Evolutionary conservation across 805 yeast genomes (phyloP), one percentile per base, ranked within the genome.

Genomic region (Maudiozyma serrabonitensis): DNA sequence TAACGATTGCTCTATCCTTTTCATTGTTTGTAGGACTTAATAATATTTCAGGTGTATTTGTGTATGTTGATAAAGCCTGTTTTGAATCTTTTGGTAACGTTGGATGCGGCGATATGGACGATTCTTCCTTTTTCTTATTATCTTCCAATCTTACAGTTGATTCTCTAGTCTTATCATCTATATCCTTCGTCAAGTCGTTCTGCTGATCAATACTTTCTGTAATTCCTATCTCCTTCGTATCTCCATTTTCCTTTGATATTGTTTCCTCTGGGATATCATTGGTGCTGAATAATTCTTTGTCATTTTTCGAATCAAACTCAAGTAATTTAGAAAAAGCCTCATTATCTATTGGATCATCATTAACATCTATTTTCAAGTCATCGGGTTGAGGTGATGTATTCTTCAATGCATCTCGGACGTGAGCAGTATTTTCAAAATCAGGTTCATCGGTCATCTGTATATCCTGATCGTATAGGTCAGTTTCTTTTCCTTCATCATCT

Each of bases 241-340:
- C 12, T 6, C 12, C 8, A 28, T 28, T 28, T 9, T 28, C 32
- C 12, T 46, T 49, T 7, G 19, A 19, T 11, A 52, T 46, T 7
- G 48, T 12, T 2, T 43, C 54, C 18, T 47, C 45, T 21, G 50
- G 31, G 9, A 57, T 48, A 16, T 56, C 58, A 48, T 52, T 45
- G 3, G 57, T 46, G 19, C 54, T 43, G 25, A 57, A 55, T 31
- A 59, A 34, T 23, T 57, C 58, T 39, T 55, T 46, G 35, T 65
- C 69, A 48, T 60, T 54, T 50, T 63, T 63, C 13, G 63, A 55
- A 48, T 66, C 66, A 43, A 67, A 57, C 38, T 60, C 69, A 28
- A 64, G 48, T 15, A 67, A 50, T 47, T 61, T 65, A 15, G 66
- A 61, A 46, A 65, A 60, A 41, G 61, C 63, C 44, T 61, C 64